These are phyloP conservation scores for Cytidiella melzeri DNA, from an alignment of 768 basidiomycete genomes.

Conservation along the genomic window DNA sequence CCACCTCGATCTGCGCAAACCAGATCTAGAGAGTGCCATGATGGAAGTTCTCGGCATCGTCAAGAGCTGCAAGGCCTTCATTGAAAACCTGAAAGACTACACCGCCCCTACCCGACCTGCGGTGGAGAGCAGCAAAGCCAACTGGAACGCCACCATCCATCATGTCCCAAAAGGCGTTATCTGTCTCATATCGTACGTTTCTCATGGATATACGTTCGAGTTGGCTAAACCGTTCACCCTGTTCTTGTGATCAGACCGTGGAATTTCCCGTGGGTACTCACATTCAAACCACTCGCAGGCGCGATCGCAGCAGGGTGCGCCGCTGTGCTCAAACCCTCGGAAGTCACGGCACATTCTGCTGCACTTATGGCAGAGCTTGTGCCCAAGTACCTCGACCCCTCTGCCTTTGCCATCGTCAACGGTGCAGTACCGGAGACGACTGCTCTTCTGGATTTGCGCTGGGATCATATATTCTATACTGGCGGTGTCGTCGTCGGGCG, in stretches of 20 bases:
- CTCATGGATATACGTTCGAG: slow-evolving; percentile 4
- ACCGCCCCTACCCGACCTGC: slow-evolving; percentile 33
- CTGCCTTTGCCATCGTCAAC: slow-evolving; percentile 48
- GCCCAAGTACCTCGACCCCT: slow-evolving; percentile 46
- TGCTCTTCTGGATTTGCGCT: slow-evolving; percentile 27
- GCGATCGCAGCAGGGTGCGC: slow-evolving; percentile 72
- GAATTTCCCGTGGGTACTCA: slow-evolving; percentile 56
- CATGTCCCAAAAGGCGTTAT: slow-evolving; percentile 56
- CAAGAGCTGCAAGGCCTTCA: slow-evolving; percentile 35
- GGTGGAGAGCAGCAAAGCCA: slow-evolving; percentile 34
- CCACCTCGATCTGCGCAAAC: slow-evolving; percentile 23
- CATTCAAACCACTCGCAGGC: slow-evolving; percentile 52
- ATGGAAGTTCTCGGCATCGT: slow-evolving; percentile 41
- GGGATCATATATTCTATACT: slow-evolving; percentile 36
- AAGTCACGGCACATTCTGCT: slow-evolving; percentile 43
- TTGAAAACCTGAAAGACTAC: slow-evolving; percentile 56
- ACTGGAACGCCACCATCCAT: slow-evolving; percentile 46
- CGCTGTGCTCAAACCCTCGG: slow-evolving; percentile 60
- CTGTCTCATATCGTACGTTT: slow-evolving; percentile 47
- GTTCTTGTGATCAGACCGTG: slow-evolving; percentile 44
- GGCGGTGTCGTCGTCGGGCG: slow-evolving; percentile 27
- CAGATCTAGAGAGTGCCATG: slow-evolving; percentile 9
- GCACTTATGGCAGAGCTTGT: slow-evolving; percentile 46
- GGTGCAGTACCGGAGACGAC: slow-evolving; percentile 34
- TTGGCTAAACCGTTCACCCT: not conserved